These are phyloP conservation scores for Akebia trifoliata DNA, from an alignment of 164 flowering plant genomes.

Conservation along the genomic window DNA sequence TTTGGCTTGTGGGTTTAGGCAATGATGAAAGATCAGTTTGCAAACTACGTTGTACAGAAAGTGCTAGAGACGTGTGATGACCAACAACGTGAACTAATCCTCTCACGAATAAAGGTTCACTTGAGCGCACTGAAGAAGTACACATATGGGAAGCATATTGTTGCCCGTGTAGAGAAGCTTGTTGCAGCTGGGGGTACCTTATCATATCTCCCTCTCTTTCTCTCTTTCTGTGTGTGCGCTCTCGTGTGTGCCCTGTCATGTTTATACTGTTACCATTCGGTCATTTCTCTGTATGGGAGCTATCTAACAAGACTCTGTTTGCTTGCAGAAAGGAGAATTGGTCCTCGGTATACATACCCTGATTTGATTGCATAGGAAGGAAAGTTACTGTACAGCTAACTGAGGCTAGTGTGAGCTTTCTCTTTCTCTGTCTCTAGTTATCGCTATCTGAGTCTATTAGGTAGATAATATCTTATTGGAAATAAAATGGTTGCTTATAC, in stretches of 20 bases:
- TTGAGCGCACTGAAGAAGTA: conserved; percentile 86
- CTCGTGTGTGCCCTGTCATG: too few relatives aligned
- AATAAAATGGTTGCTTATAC: conserved; percentile 53
- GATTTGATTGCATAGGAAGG: conserved; percentile 38
- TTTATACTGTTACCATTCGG: not conserved
- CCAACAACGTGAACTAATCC: conserved; percentile 82
- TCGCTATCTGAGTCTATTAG: conserved; percentile 32
- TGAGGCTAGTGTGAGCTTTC: conserved; percentile 46
- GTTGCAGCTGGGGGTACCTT: conserved; percentile 87
- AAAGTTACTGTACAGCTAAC: conserved; percentile 86
- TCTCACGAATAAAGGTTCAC: conserved; percentile 81
- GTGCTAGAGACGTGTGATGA: conserved; percentile 94
- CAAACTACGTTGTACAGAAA: conserved; percentile 92
- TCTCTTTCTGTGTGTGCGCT: not conserved
- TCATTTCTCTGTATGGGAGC: not conserved
- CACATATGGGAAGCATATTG: conserved; percentile 93
- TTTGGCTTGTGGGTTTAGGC: conserved; percentile 37
- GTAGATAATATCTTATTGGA: conserved; percentile 33
- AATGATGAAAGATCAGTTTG: conserved; percentile 97
- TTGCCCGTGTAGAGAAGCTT: conserved; percentile 96
- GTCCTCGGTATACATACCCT: conserved; percentile 45
- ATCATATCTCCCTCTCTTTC: not conserved
- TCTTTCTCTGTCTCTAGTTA: conserved; percentile 27
- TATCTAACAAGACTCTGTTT: conserved; percentile 1
- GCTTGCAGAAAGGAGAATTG: conserved; percentile 76